Base-by-base conservation (phyloP, 2,329 filamentous ascomycete species). In the Trichoderma pleuroti region DNA sequence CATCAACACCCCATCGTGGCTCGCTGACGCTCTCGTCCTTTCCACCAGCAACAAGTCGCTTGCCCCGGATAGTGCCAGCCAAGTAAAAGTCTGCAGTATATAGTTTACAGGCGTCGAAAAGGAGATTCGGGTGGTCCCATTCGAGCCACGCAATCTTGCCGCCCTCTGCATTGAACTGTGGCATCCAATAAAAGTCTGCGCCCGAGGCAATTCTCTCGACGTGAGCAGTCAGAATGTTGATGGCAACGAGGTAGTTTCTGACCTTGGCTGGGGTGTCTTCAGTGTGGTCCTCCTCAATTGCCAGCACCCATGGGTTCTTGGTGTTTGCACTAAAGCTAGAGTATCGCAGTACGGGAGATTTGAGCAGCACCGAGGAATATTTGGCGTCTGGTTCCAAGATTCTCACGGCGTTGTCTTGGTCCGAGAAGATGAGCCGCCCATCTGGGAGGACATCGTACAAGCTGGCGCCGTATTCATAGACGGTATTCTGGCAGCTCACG, bases 381-480 rank as follows among this genome's bases (percentile, higher is more conserved):
- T 78, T 74, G 1, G 77, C 76, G 26, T 80, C 77, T 0, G 83
- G 81, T 9, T 83, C 76, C 0, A 87, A 77, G 4, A 83, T 72
- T 42, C 82, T 81, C 18, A 87, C 79, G 0, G 82, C 80, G 61
- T 82, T 79, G 30, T 83, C 81, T 16, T 77, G 76, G 68, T 86
- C 82, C 12, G 82, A 82, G 72, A 87, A 86, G 49, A 87, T 77
- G 62, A 88, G 77, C 14, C 78, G 76, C 4, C 80, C 81, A 65
- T 83, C 79, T 0, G 75, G 74, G 2, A 82, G 73, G 7, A 84
- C 75, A 3, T 80, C 80, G 62, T 83, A 83, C 0, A 84, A 77
- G 4, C 81, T 81, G 12, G 85, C 86, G 2, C 86, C 86, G 65
- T 88, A 87, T 72, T 86, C 86, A 72, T 88, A 86, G 18, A 87